Percentiles rank a stretch among this genome's conserved stretches.
These are phyloP conservation scores for Saussurea involucrata DNA, from an alignment of 129 eudicot species.

Conservation along the genomic window DNA sequence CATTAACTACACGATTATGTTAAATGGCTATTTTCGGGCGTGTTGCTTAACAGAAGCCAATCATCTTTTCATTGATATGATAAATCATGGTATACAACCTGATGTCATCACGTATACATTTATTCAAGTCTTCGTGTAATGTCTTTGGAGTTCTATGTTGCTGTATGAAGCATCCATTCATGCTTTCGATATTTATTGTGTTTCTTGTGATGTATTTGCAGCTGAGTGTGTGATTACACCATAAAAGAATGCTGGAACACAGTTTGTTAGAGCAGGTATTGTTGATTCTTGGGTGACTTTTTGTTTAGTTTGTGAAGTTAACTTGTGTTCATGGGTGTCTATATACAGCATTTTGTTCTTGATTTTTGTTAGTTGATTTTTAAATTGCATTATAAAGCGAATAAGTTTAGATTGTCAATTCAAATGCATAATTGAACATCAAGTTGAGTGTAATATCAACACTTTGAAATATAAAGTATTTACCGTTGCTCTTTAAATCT, in stretches of 20 bases:
- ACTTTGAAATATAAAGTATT: background rate
- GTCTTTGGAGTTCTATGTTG: too few relatives aligned
- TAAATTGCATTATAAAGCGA: background rate
- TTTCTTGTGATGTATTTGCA: background rate
- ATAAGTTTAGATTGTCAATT: background rate
- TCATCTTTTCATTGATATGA: slow-evolving; percentile 52
- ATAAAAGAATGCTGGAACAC: background rate
- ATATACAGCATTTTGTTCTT: background rate
- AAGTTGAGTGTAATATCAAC: background rate
- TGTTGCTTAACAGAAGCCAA: slow-evolving; percentile 45
- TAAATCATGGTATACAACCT: slow-evolving; percentile 50
- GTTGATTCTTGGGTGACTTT: too few relatives aligned
- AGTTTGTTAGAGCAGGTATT: background rate
- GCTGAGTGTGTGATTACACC: background rate
- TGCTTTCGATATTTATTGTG: background rate
- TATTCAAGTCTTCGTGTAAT: too few relatives aligned
- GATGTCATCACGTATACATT: slow-evolving; percentile 61
- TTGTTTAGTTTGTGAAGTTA: too few relatives aligned
- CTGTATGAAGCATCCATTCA: background rate
- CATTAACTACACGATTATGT: slow-evolving; percentile 64
- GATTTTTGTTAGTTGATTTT: background rate
- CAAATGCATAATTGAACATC: background rate
- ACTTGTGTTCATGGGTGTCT: too few relatives aligned
- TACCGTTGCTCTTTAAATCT: background rate
- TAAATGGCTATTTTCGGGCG: slow-evolving; percentile 48